phyloP scores from a whole-genome alignment of 2,329 filamentous ascomycete genomes.

The Penicillium occitanis region DNA sequence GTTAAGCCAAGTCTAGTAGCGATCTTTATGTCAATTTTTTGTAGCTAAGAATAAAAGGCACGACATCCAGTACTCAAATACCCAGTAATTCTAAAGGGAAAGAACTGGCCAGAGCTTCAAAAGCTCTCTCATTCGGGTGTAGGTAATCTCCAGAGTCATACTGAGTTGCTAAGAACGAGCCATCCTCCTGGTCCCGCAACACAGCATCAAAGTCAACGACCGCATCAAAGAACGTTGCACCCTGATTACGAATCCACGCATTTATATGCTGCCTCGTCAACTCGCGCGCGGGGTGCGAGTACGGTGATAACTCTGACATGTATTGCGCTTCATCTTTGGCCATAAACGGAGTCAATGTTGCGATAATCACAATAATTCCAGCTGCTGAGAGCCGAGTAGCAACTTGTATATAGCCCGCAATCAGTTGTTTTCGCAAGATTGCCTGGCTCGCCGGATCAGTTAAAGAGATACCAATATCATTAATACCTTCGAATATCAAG shows the following conservation, averaged over 20 bases:
- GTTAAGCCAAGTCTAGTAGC: not conserved
- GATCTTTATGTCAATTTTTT: not conserved
- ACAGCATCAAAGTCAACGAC: slow-evolving; percentile 63
- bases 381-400: slow-evolving; percentile 54
- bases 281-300: slow-evolving; percentile 57
- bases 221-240: slow-evolving; percentile 57
- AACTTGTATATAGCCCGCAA: slow-evolving; percentile 61
- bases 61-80: not conserved
- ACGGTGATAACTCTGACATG: slow-evolving; percentile 48
- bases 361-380: slow-evolving; percentile 59
- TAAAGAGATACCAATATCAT: slow-evolving; percentile 61
- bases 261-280: slow-evolving; percentile 59
- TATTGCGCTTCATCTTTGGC: slow-evolving; percentile 28
- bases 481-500: slow-evolving; percentile 68
- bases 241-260: slow-evolving; percentile 55
- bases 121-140: slow-evolving; percentile 62
- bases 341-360: slow-evolving; percentile 66
- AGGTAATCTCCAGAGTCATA: slow-evolving; percentile 65
- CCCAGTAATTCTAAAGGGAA: slow-evolving; percentile 59
- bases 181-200: slow-evolving; percentile 53
- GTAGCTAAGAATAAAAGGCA: too few species aligned
- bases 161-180: slow-evolving; percentile 50
- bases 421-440: slow-evolving; percentile 52
- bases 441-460: slow-evolving; percentile 48
- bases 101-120: slow-evolving; percentile 58